Evolutionary conservation across 257 asterid genomes (phyloP), one percentile per base, ranked within the genome.

Genomic region (Osmanthus fragrans): DNA sequence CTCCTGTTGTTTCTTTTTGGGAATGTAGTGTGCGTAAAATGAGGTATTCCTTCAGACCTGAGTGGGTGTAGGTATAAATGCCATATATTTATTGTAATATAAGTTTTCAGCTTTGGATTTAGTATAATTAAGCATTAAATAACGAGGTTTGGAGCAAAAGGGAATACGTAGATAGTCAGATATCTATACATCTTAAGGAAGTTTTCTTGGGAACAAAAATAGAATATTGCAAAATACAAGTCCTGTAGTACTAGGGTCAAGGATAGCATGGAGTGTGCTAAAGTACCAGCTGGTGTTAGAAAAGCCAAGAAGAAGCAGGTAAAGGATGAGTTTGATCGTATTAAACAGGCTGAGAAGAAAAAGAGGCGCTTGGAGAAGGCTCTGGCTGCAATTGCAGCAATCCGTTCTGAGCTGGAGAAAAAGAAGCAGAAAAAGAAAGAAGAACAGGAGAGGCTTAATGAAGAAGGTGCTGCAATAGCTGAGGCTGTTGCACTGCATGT

Each of bases 381-480:
- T 45, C 84, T 95, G 80, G 99, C 99, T 77, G 89, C 98, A 45
- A 93, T 98, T 7, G 99, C 99, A 25, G 99, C 98, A 65, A 95
- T 95, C 66, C 89, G 97, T 33, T 87, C 94, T 6, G 98, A 95
- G 84, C 85, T 95, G 64, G 99, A 93, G 71, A 93, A 93, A 77
- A 95, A 95, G 92, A 95, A 95, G 90, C 96, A 85, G 85, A 87
- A 86, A 79, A 95, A 95, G 96, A 89, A 89, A 85, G 98, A 95
- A 88, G 98, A 95, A 74, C 98, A 93, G 77, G 93, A 92, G 83
- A 87, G 96, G 85, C 94, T 93, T 0, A 97, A 95, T 69, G 97
- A 93, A 87, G 98, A 93, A 85, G 98, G 99, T 39, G 99, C 99
- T 79, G 97, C 96, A 23, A 93, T 95, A 82, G 97, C 99, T 15